Evolutionary conservation across 2,329 filamentous ascomycete genomes (phyloP).

Genomic region (Botrytis squamosa): DNA sequence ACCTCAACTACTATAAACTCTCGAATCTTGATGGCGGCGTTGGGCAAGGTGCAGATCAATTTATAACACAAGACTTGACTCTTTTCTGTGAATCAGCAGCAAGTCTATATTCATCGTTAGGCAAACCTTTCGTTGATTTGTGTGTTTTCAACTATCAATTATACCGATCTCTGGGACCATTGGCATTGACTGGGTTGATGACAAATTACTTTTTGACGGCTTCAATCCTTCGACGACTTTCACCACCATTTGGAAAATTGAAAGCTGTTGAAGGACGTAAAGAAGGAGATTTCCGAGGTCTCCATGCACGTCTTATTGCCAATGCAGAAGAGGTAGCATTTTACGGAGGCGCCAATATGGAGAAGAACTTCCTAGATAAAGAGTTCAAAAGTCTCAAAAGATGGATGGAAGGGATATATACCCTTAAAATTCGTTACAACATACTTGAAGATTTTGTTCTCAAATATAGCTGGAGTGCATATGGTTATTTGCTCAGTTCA

Average conservation of each 20-base stretch:
- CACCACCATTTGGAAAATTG: constrained; percentile 93
- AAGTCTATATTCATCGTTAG: constrained; percentile 89
- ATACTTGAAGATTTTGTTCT: constrained; percentile 98
- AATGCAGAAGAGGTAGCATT: constrained; percentile 98
- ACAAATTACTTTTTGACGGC: constrained; percentile 95
- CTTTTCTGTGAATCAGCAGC: constrained; percentile 92
- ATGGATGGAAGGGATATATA: constrained; percentile 99
- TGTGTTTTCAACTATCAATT: constrained; percentile 98
- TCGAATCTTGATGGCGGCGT: constrained; percentile 90
- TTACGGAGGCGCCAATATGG: constrained; percentile 92
- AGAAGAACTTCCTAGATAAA: constrained; percentile 86
- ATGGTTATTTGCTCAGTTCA: constrained; percentile 90
- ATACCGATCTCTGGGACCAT: constrained; percentile 82
- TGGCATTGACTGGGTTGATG: constrained; percentile 81
- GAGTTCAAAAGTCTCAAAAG: constrained; percentile 90
- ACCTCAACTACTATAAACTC: constrained; percentile 94
- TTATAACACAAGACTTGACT: constrained; percentile 95
- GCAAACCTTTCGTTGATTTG: constrained; percentile 97
- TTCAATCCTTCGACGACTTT: constrained; percentile 81
- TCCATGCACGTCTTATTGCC: constrained; percentile 89
- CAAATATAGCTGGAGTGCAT: constrained; percentile 98
- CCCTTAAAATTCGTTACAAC: constrained; percentile 96
- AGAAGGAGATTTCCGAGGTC: constrained; percentile 89
- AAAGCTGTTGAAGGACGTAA: constrained; percentile 94
- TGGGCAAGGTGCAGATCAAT: constrained; percentile 90